Conservation (phyloP, 2,329 filamentous ascomycete species). For the Clarireedia hainanense region DNA sequence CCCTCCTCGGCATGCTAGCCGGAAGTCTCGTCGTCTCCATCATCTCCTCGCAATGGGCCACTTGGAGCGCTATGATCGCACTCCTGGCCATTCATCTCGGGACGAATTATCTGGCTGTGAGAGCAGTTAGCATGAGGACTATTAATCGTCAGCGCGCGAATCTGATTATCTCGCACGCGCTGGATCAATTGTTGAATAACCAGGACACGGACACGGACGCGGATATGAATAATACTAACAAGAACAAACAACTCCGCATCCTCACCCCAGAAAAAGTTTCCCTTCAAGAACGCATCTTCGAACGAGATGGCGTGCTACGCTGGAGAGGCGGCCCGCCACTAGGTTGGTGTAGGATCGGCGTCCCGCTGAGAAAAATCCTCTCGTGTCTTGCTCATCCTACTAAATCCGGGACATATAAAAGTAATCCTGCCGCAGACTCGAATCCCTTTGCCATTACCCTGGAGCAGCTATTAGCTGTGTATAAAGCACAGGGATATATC, state of each 20-base stretch:
- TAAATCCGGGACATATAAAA: conserved; percentile 12
- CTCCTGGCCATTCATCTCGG: conserved; percentile 70
- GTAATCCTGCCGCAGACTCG: conserved; percentile 16
- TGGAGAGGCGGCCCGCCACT: conserved; percentile 38
- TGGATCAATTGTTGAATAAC: conserved; percentile 24
- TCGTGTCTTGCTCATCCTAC: conserved; percentile 10
- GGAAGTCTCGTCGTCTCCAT: conserved; percentile 75
- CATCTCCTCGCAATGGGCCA: conserved; percentile 62
- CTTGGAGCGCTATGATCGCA: conserved; percentile 64
- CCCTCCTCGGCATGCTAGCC: conserved; percentile 75
- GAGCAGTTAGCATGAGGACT: conserved; percentile 72
- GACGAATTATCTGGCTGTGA: conserved; percentile 82
- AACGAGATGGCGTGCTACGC: conserved; percentile 38
- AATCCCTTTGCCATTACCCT: conserved; percentile 10
- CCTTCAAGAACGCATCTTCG: conserved; percentile 22
- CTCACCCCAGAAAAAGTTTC: conserved; percentile 61
- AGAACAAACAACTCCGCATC: conserved; percentile 27
- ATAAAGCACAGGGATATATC: conserved; percentile 48
- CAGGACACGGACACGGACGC: too few species aligned
- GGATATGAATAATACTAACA: too few species aligned
- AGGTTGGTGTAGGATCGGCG: conserved; percentile 48
- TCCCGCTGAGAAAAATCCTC: conserved; percentile 31
- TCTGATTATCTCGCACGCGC: conserved; percentile 59
- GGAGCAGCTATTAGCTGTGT: conserved; percentile 29
- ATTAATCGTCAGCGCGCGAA: conserved; percentile 83